These are phyloP conservation scores for Perkinsus marinus DNA, from an alignment of 169 alveolate genomes.

Conservation along the genomic window DNA sequence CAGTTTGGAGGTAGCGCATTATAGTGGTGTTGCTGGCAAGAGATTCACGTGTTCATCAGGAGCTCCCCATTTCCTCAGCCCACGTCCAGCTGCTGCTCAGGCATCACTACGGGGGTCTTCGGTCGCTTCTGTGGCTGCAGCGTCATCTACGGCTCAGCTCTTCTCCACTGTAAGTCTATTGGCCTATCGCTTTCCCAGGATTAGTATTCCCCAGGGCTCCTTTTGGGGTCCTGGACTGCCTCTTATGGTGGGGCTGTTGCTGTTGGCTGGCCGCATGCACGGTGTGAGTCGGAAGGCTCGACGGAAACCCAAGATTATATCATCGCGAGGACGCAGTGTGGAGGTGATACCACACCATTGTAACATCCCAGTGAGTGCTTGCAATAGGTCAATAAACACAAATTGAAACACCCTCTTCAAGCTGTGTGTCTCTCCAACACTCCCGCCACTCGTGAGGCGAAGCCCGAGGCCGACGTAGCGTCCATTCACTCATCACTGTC, in stretches of 20 bases:
- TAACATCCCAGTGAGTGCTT: neutral
- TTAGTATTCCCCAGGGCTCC: too few relatives aligned
- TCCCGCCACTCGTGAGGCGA: neutral
- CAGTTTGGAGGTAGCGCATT: too few relatives aligned
- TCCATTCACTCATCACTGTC: too few relatives aligned
- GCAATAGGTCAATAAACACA: neutral
- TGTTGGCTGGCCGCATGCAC: neutral
- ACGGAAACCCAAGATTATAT: neutral
- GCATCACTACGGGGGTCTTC: too few relatives aligned
- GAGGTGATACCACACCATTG: neutral
- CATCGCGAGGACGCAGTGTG: neutral
- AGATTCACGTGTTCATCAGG: too few relatives aligned
- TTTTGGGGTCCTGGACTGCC: too few relatives aligned
- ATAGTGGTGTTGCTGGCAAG: too few relatives aligned
- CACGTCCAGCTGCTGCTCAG: neutral
- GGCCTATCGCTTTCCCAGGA: too few relatives aligned
- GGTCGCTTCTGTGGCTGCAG: too few relatives aligned
- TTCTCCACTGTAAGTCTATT: too few relatives aligned
- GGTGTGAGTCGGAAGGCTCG: neutral
- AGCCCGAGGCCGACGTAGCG: neutral
- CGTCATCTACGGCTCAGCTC: too few relatives aligned
- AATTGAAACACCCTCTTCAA: neutral
- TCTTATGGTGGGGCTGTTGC: neutral
- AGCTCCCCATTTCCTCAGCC: neutral
- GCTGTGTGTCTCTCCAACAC: neutral